A percentile compares a stretch with the other conserved stretches of the same genome.
These are phyloP conservation scores for Cladorrhinum sp. DNA, from an alignment of 2,329 filamentous ascomycete species.

Conservation along the genomic window DNA sequence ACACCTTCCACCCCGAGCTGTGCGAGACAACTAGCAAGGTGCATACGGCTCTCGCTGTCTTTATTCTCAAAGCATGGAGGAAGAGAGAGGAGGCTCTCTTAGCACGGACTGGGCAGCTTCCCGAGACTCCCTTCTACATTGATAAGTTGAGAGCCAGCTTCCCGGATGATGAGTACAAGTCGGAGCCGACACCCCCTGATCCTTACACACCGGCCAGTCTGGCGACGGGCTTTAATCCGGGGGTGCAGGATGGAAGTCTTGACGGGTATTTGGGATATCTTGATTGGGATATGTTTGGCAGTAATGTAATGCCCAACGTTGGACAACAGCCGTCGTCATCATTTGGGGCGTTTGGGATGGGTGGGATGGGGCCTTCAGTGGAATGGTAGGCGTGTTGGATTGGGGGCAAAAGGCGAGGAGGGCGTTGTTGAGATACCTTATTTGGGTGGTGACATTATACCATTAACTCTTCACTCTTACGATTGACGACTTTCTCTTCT, in stretches of 20 bases:
- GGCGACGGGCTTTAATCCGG: conserved; percentile 4
- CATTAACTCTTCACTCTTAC: background rate
- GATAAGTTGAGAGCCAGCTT: conserved; percentile 42
- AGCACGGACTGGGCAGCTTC: conserved; percentile 32
- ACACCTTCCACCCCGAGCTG: conserved; percentile 49
- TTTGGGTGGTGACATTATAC: background rate
- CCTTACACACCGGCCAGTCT: conserved; percentile 19
- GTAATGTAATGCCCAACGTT: conserved; percentile 12
- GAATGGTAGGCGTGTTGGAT: conserved; percentile 22
- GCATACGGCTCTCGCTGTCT: conserved; percentile 44
- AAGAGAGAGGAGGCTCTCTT: conserved; percentile 43
- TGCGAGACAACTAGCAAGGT: conserved; percentile 45
- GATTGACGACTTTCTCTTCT: background rate
- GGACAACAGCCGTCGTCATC: conserved; percentile 10
- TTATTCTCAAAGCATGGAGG: conserved; percentile 52
- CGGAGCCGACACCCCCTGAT: conserved; percentile 26
- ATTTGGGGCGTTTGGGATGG: conserved; percentile 27
- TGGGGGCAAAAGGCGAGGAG: background rate
- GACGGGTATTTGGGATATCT: conserved; percentile 46
- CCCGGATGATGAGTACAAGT: conserved; percentile 38
- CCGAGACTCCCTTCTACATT: conserved; percentile 46
- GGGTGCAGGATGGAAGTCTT: conserved; percentile 30
- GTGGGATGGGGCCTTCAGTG: conserved; percentile 21
- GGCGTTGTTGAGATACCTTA: background rate
- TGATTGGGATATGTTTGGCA: conserved; percentile 47